phyloP scores from a whole-genome alignment of 805 yeast species.

The Sugiyamaella chiloensis region DNA sequence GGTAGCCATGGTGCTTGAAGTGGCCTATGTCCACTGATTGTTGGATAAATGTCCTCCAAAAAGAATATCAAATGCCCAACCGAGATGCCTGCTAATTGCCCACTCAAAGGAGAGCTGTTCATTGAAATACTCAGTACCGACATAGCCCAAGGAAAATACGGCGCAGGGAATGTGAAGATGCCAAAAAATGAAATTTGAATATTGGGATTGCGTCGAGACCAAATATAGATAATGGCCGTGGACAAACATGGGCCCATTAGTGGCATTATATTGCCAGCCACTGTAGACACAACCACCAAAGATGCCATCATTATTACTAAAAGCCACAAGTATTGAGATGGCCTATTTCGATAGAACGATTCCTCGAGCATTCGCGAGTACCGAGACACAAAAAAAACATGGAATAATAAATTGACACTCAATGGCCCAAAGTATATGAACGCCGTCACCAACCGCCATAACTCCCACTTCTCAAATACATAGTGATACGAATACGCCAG shows the following conservation, averaged over 20 bases:
- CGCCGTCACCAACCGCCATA: constrained; percentile 42
- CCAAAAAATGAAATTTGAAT: constrained; percentile 41
- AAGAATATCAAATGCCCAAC: constrained; percentile 45
- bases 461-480: constrained; percentile 34
- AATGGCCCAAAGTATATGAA: constrained; percentile 44
- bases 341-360: constrained; percentile 28
- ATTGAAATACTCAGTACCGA: constrained; percentile 26
- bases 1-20: constrained; percentile 43
- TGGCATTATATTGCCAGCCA: constrained; percentile 30
- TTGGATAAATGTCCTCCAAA: constrained; percentile 43
- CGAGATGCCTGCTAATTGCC: constrained; percentile 37
- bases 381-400: constrained; percentile 37
- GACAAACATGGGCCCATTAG: constrained; percentile 41
- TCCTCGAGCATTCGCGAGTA: constrained; percentile 42
- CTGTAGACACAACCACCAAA: constrained; percentile 34
- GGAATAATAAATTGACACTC: constrained; percentile 36
- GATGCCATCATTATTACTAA: constrained; percentile 32
- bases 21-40: constrained; percentile 31
- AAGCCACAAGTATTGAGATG: constrained; percentile 42
- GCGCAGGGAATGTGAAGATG: constrained; percentile 40
- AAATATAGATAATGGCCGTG: constrained; percentile 40
- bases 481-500: constrained; percentile 35
- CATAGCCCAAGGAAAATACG: constrained; percentile 44
- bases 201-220: constrained; percentile 47
- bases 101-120: constrained; percentile 16